Percentiles rank a stretch among this genome's conserved stretches.
Evolutionary conservation across 2,329 filamentous ascomycete genomes (phyloP).

Genomic region (Laburnicola sp.): DNA sequence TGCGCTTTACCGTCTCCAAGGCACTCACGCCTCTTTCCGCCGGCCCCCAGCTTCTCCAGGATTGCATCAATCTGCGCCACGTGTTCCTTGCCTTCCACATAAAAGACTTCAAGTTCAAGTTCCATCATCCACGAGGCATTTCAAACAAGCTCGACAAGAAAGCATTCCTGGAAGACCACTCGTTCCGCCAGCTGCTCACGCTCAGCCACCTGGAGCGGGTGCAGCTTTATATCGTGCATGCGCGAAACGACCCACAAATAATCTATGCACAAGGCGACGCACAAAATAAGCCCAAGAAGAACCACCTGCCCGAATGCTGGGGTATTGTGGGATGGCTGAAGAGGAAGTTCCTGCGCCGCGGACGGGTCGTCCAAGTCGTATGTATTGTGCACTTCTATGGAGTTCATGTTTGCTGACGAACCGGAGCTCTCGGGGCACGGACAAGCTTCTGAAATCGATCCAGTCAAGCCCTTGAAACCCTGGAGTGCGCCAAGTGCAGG

Average conservation of each 20-base stretch:
- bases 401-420: not conserved
- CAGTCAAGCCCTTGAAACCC: too few species aligned
- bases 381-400: too few species aligned
- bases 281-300: too few species aligned
- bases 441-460: too few species aligned
- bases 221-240: not conserved
- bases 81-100: slow-evolving; percentile 3
- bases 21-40: slow-evolving; percentile 2
- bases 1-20: not conserved
- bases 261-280: not conserved
- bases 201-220: slow-evolving; percentile 6
- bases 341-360: not conserved
- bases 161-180: slow-evolving; percentile 3
- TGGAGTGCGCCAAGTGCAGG: too few species aligned
- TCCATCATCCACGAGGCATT: not conserved
- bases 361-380: not conserved
- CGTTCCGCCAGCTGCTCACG: slow-evolving; percentile 8
- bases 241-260: not conserved
- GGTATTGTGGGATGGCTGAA: slow-evolving; percentile 1
- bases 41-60: slow-evolving; percentile 7
- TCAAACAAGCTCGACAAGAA: not conserved
- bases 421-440: too few species aligned
- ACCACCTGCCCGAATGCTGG: not conserved
- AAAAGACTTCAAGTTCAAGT: not conserved
- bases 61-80: slow-evolving; percentile 11